Evolutionary conservation across 2,329 filamentous ascomycete species (phyloP), one percentile per base, ranked within the genome.

Genomic region (Talaromyces sp.): DNA sequence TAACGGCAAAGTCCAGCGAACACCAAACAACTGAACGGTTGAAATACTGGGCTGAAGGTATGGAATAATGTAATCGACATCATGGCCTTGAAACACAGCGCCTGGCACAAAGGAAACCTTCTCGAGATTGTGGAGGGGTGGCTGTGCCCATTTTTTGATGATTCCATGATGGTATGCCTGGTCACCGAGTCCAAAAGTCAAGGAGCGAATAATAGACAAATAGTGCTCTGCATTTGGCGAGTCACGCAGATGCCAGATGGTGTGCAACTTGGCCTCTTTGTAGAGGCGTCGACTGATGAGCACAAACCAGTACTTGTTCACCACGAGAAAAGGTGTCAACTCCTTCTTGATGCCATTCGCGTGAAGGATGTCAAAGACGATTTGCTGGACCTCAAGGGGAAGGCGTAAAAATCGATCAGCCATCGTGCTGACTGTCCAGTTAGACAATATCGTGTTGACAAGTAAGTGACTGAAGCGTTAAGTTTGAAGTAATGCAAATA

Each of bases 181-280:
- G 33, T 62, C 62, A n/a, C 35, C 43, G 35, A 59, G 35, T 7
- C 62, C 58, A 39, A 65, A 58, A 31, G 52, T 39, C 35, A 64
- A 37, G 15, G 35, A 45, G 7, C 35, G 37, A 17, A 61, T 22
- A 27, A n/a, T 27, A 13, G 37, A 43, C 17, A 64, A 17, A 27
- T 64, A 64, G 7, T 25, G 5, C 4, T 37, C 27, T 25, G 56
- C 35, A 43, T 54, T 64, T 56, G 35, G 62, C 0, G 62, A 64
- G 19, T 43, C 25, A 13, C 47, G 27, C 13, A 52, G 37, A 33
- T 19, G 25, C 45, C 56, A 61, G 7, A 64, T 54, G 6, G 33
- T 15, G 41, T 27, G 47, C 37, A 64, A 31, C 15, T 57, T 54
- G 27, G 54, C 22, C 3, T 52, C 37, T 13, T 33, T 49, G 33